Evolutionary conservation across 1,284 basidiomycete species (phyloP), one percentile per base, ranked within the genome.

Genomic region (Bjerkandera adusta): DNA sequence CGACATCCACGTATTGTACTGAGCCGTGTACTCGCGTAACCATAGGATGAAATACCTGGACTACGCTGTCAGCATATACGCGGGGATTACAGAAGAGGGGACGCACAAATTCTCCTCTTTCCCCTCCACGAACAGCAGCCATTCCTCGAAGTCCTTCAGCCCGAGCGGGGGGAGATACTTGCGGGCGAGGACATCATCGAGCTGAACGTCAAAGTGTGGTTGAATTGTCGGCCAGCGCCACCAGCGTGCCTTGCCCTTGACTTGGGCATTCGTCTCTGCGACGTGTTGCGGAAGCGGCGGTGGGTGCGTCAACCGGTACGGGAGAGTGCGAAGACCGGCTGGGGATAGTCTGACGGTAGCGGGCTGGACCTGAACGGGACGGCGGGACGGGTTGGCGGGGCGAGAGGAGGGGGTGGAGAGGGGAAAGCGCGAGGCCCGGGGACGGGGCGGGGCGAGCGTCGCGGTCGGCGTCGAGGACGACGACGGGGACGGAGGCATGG

Each of bases 61-160:
- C 5, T 15, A 25, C 30, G 11, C 10, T 5, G n/a, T 43, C 15
- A 34, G 37, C 45, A 36, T 21, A 21, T 15, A 15, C 20, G 20
- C n/a, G 32, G 10, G 45, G 21, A 36, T 7, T 11, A 39, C 22
- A 26, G 26, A 15, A 43, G 36, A 30, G 33, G 37, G 34, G 26
- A 67, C 75, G 63, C 51, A 81, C 80, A 89, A 72, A 57, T 86
- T 87, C 61, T 88, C 84, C 21, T 81, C 77, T 37, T 71, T 72
- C 43, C 74, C 72, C 57, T 89, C 86, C 40, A 85, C 83, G 62
- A 84, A 87, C 27, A 89, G 69, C 38, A 89, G 67, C 76, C 86
- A 89, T 63, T 89, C 86, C 67, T 89, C 85, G 49, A 89, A 80
- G 63, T 89, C 86, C 63, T 89, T 89, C 54, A 89, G 71, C 30